Base-by-base conservation (phyloP, 441 rosid species). In the Corymbia citriodora region DNA sequence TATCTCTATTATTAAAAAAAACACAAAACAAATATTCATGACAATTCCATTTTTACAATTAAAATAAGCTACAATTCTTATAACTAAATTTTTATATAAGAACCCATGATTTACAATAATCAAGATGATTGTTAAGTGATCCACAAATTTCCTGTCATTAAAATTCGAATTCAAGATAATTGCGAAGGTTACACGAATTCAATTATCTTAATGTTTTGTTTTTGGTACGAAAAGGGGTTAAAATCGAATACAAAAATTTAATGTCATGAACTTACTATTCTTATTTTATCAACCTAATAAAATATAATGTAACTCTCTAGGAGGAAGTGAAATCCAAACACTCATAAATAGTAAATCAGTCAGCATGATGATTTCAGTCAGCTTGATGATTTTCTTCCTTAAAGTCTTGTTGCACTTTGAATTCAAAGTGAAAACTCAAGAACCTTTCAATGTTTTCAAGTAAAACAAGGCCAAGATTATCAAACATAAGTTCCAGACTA, bases 361-460 rank as follows among this genome's bases (percentile, higher is more conserved):
- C 4, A 12, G 0, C 0, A 59, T 0, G 31, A 63, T 0, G 0
- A 63, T 29, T 13, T 63, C 0, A 63, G 8, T 0, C 4, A 12
- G 0, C 0, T 25, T 0, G 31, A 63, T 0, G 0, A 63, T 29
- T 13, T 63, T 25, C 31, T 63, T 63, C 70, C 2, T 0, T 3
- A 23, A 57, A 10, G 10, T 57, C 63, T 57, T 29, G 0, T 63
- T 63, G 0, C 31, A 29, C 17, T 63, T 63, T 29, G 17, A 63
- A 63, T 11, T 15, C 31, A 29, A 27, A 27, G 31, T 61, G 33
- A 61, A 2, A 63, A 25, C 33, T 27, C 0, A 63, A 63, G 0
- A 13, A 0, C 11, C 9, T 63, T 63, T 3, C 14, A 0, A 63
- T 63, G 29, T 29, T 5, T 63, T 29, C 12, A 63, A 63, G 17